phyloP scores from a whole-genome alignment of 176 grass and related monocot genomes.

The Eragrostis curvula region DNA sequence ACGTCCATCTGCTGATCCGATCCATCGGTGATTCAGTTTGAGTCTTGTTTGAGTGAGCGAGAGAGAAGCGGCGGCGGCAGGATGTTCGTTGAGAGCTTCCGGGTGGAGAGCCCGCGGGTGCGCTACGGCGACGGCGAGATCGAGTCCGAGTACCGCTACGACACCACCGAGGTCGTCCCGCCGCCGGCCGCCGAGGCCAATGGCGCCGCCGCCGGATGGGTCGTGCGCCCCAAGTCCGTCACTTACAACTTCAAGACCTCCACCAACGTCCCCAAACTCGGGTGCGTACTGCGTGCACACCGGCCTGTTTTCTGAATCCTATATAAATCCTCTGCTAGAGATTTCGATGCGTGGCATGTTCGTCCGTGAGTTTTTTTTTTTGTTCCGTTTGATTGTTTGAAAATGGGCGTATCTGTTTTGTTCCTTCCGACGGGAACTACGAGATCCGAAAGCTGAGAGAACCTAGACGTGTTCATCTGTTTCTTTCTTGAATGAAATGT shows the following conservation, averaged over 20 bases:
- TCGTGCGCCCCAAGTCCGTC: constrained; percentile 74
- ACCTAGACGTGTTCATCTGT: too few relatives aligned
- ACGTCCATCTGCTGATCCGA: background rate
- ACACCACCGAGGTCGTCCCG: constrained; percentile 79
- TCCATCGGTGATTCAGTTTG: background rate
- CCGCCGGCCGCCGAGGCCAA: constrained; percentile 44
- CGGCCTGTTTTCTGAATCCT: too few relatives aligned
- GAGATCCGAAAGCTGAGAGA: background rate
- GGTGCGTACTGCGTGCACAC: constrained; percentile 36
- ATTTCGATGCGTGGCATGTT: background rate
- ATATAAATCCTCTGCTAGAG: too few relatives aligned
- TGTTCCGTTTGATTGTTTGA: too few relatives aligned
- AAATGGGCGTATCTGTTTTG: background rate
- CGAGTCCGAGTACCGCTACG: constrained; percentile 81
- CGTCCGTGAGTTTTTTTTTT: background rate
- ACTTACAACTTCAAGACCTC: constrained; percentile 85
- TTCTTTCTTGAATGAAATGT: background rate
- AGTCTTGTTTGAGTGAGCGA: background rate
- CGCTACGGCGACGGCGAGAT: constrained; percentile 70
- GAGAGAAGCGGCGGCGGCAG: background rate
- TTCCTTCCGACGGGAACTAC: background rate
- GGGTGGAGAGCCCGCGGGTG: constrained; percentile 75
- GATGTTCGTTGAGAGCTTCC: constrained; percentile 90
- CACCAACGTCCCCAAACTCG: constrained; percentile 76
- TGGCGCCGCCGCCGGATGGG: constrained; percentile 52